Percentiles rank a stretch among this genome's conserved stretches.
phyloP scores from a whole-genome alignment of 768 basidiomycete genomes.

The Mycena indigotica region DNA sequence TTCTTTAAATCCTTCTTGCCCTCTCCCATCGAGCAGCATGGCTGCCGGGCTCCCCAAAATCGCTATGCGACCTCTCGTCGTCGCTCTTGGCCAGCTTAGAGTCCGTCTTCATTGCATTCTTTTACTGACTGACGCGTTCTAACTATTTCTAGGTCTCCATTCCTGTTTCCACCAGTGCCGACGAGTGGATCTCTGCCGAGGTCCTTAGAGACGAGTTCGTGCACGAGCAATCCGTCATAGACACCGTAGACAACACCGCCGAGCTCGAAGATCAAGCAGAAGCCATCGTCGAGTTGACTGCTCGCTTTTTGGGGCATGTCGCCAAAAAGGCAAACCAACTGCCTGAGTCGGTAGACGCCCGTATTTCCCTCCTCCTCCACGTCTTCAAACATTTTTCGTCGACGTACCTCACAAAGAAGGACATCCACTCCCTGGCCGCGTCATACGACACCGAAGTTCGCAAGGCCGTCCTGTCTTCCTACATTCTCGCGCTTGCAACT shows the following conservation, averaged over 20 bases:
- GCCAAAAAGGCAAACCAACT: slow-evolving; percentile 63
- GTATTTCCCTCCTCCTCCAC: slow-evolving; percentile 69
- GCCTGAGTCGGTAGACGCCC: slow-evolving; percentile 52
- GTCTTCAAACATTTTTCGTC: slow-evolving; percentile 78
- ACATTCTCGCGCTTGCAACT: slow-evolving; percentile 73
- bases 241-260: slow-evolving; percentile 55
- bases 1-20: background rate
- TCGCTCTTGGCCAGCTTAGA: slow-evolving; percentile 53
- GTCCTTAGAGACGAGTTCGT: slow-evolving; percentile 88
- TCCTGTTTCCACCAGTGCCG: slow-evolving; percentile 76
- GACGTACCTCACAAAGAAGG: slow-evolving; percentile 68
- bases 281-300: slow-evolving; percentile 75
- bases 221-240: slow-evolving; percentile 60
- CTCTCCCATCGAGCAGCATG: slow-evolving; percentile 3
- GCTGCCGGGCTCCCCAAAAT: slow-evolving; percentile 28
- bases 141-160: slow-evolving; percentile 65
- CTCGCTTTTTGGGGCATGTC: slow-evolving; percentile 81
- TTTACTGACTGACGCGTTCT: slow-evolving; percentile 13
- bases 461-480: slow-evolving; percentile 74
- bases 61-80: slow-evolving; percentile 50
- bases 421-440: slow-evolving; percentile 82
- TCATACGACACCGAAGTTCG: slow-evolving; percentile 75
- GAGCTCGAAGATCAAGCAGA: slow-evolving; percentile 59
- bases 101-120: slow-evolving; percentile 35
- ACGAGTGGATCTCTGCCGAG: slow-evolving; percentile 93